A percentile compares a stretch with the other conserved stretches of the same genome.
Conservation (phyloP, 345 rosid genomes). For the Balakata baccata region DNA sequence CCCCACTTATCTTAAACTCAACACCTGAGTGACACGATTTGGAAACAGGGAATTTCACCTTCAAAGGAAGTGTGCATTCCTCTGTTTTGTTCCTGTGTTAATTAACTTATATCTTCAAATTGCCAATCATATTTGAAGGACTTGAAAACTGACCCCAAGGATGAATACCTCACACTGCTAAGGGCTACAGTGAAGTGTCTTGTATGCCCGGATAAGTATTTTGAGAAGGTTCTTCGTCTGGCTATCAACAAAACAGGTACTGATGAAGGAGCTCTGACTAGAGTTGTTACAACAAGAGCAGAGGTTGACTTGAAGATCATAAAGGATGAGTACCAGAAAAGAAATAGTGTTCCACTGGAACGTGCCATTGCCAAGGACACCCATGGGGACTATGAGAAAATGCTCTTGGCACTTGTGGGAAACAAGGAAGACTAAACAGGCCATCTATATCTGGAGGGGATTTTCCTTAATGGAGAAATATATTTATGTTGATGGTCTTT, state of each 20-base stretch:
- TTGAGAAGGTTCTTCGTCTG: slow-evolving; percentile 59
- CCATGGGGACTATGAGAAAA: slow-evolving; percentile 59
- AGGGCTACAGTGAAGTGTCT: slow-evolving; percentile 66
- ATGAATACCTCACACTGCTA: slow-evolving; percentile 56
- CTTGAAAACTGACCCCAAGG: slow-evolving; percentile 53
- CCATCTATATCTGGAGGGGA: not conserved
- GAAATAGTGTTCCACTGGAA: slow-evolving; percentile 56
- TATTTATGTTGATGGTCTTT: not conserved
- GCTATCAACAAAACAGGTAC: slow-evolving; percentile 71
- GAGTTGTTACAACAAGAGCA: slow-evolving; percentile 72
- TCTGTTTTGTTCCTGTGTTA: not conserved
- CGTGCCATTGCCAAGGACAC: slow-evolving; percentile 61
- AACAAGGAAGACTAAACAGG: slow-evolving; percentile 46
- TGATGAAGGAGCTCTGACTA: slow-evolving; percentile 77
- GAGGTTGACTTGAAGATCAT: slow-evolving; percentile 64
- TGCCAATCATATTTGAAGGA: slow-evolving; percentile 35
- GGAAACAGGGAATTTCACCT: not conserved
- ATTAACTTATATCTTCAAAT: not conserved
- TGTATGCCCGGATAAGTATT: slow-evolving; percentile 54
- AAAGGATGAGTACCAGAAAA: slow-evolving; percentile 58
- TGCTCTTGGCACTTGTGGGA: slow-evolving; percentile 62
- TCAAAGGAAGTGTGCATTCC: not conserved
- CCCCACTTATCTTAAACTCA: too few species aligned
- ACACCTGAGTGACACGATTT: too few species aligned
- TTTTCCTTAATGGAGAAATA: not conserved